Evolutionary conservation across 768 basidiomycete species (phyloP).

Genomic region (Hirschioporus abietinus): DNA sequence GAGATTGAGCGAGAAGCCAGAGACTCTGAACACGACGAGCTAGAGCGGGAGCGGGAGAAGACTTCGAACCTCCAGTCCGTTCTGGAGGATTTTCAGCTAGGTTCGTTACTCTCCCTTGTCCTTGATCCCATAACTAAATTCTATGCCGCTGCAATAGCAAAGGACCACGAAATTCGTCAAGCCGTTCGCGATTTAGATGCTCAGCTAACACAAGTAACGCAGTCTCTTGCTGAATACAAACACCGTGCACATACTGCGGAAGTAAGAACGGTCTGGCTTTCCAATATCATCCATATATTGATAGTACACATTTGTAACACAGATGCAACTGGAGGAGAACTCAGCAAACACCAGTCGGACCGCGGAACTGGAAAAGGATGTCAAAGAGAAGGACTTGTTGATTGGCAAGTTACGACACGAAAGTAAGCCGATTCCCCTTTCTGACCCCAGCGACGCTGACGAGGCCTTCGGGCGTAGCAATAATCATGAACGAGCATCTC

Average conservation of each 20-base stretch:
- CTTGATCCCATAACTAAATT: slow-evolving; percentile 3
- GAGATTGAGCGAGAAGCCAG: slow-evolving; percentile 60
- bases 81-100: slow-evolving; percentile 89
- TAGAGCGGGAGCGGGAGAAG: slow-evolving; percentile 69
- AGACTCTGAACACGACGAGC: slow-evolving; percentile 47
- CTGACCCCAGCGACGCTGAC: neutral
- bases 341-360: slow-evolving; percentile 60
- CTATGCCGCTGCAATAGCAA: slow-evolving; percentile 45
- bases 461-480: slow-evolving; percentile 43
- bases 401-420: slow-evolving; percentile 96
- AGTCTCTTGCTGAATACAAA: slow-evolving; percentile 86
- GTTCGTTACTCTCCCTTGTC: slow-evolving; percentile 39
- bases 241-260: slow-evolving; percentile 85
- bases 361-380: slow-evolving; percentile 76
- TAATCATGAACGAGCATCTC: slow-evolving; percentile 95
- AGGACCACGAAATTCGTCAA: slow-evolving; percentile 84
- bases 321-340: slow-evolving; percentile 75
- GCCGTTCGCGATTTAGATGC: slow-evolving; percentile 79
- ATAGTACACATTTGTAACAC: slow-evolving; percentile 9
- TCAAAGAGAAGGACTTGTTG: slow-evolving; percentile 92
- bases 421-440: slow-evolving; percentile 41
- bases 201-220: slow-evolving; percentile 62
- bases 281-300: slow-evolving; percentile 2
- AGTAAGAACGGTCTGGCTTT: slow-evolving; percentile 34
- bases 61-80: slow-evolving; percentile 86